phyloP scores from a whole-genome alignment of 176 grass and related monocot species.

The Panicum miliaceum region DNA sequence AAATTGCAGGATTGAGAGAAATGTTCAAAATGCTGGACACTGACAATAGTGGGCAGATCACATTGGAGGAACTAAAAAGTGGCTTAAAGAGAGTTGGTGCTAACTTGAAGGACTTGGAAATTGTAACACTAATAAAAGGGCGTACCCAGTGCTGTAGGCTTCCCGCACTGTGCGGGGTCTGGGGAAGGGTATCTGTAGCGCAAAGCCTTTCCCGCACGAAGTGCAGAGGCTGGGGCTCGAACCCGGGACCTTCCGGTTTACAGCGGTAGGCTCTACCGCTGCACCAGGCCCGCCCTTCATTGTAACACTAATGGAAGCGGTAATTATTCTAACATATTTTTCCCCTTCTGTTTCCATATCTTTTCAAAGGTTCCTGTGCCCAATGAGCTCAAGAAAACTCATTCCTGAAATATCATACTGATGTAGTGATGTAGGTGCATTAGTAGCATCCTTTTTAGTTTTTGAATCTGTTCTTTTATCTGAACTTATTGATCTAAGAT shows the following conservation, averaged over 20 bases:
- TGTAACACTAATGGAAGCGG: slow-evolving; percentile 81
- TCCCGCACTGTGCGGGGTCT: too few relatives aligned
- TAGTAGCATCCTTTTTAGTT: slow-evolving; percentile 18
- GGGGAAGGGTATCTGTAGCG: too few relatives aligned
- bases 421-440: slow-evolving; percentile 24
- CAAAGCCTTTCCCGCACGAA: too few relatives aligned
- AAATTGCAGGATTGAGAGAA: slow-evolving; percentile 92
- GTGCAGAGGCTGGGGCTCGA: too few relatives aligned
- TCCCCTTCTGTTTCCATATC: background rate
- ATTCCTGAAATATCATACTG: slow-evolving; percentile 25
- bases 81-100: slow-evolving; percentile 86
- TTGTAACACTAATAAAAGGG: slow-evolving; percentile 78
- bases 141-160: too few relatives aligned
- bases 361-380: slow-evolving; percentile 31
- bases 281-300: too few relatives aligned
- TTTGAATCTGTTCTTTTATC: background rate
- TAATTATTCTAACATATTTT: slow-evolving; percentile 57
- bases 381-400: slow-evolving; percentile 14
- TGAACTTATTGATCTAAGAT: slow-evolving; percentile 21
- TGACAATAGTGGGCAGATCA: slow-evolving; percentile 96
- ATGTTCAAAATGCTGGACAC: slow-evolving; percentile 98
- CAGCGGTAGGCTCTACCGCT: too few relatives aligned
- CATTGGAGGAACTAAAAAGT: slow-evolving; percentile 82
- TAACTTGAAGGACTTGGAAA: slow-evolving; percentile 90
- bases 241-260: too few relatives aligned